Base-by-base conservation (phyloP, 2,329 filamentous ascomycete species). In the Aspergillus texensis region DNA sequence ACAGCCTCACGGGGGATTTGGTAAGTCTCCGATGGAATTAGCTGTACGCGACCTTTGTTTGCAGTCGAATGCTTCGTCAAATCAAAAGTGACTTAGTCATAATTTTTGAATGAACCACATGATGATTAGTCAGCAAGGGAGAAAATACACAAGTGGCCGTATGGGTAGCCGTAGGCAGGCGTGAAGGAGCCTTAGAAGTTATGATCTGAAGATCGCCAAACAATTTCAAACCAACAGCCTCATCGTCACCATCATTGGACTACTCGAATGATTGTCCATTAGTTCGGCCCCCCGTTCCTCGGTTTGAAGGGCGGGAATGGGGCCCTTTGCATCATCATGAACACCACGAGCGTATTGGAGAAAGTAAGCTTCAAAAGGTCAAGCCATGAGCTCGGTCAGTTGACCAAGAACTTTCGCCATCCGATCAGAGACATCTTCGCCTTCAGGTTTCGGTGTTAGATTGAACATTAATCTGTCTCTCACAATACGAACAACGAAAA, bases 291-390 rank as follows among this genome's bases (percentile, higher is more conserved):
- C 24, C 52, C 46, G 65, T 67, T 68, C 65, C 63, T 62, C 61
- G 63, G 66, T 65, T 60, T 61, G 30, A 45, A 30, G 36, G 50
- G 52, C 24, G 60, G 50, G 36, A 60, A 43, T 41, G 62, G 62
- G 58, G 36, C 30, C 57, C 58, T 63, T 67, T 67, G 62, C 66
- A 69, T 66, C 68, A 68, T 69, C 48, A 68, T 61, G 61, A 59
- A 62, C 66, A 68, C 64, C 67, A 68, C 60, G 52, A 57, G 57
- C 26, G 57, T 21, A 32, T 34, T 28, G 28, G 43, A 53, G n/a
- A 53, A 24, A 53, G 19, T 32, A 53, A 24, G 21, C 28, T 21
- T 5, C 9, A 14, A 54, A 21, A 16, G 36, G 30, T 32, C 16
- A 53, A 52, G 28, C 24, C 39, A 41, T 41, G n/a, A 9, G 6